These are phyloP conservation scores for Chamaenerion angustifolium DNA, from an alignment of 345 rosid genomes.

Conservation along the genomic window DNA sequence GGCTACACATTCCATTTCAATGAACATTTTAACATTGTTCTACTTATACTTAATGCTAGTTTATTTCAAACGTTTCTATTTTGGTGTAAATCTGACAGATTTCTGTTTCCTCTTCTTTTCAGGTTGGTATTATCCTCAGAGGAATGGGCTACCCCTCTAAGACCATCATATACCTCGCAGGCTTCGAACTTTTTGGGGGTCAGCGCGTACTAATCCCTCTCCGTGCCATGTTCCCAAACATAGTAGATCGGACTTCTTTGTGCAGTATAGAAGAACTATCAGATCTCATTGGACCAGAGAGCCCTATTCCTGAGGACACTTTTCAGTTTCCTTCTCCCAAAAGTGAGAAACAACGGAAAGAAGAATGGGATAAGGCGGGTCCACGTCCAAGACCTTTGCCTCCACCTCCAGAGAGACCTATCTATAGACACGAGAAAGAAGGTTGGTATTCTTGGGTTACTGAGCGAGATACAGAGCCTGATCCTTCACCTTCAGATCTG, in stretches of 20 bases:
- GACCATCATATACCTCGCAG: constrained; percentile 81
- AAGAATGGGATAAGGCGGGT: constrained; percentile 87
- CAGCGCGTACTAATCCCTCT: constrained; percentile 83
- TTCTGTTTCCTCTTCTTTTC: constrained; percentile 10
- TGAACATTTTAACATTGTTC: too few relatives aligned
- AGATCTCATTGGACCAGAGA: constrained; percentile 74
- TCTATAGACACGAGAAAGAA: constrained; percentile 90
- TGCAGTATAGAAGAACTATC: constrained; percentile 65
- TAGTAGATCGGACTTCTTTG: constrained; percentile 65
- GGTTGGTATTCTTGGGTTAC: constrained; percentile 99
- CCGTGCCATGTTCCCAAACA: constrained; percentile 75
- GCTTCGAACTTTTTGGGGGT: constrained; percentile 92
- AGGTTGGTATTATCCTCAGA: constrained; percentile 89
- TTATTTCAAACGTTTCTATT: too few relatives aligned
- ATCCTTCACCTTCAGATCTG: constrained; percentile 59
- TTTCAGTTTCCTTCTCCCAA: constrained; percentile 34
- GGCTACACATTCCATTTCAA: not conserved
- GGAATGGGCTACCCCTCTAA: constrained; percentile 84
- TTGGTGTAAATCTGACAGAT: too few relatives aligned
- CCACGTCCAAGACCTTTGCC: constrained; percentile 98
- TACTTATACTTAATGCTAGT: too few relatives aligned
- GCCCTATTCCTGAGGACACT: constrained; percentile 37
- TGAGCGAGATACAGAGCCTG: constrained; percentile 70
- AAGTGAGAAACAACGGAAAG: constrained; percentile 55
- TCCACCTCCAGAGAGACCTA: constrained; percentile 93